Evolutionary conservation across 2,329 filamentous ascomycete genomes (phyloP).

Genomic region (Aspergillus spinulosporus): DNA sequence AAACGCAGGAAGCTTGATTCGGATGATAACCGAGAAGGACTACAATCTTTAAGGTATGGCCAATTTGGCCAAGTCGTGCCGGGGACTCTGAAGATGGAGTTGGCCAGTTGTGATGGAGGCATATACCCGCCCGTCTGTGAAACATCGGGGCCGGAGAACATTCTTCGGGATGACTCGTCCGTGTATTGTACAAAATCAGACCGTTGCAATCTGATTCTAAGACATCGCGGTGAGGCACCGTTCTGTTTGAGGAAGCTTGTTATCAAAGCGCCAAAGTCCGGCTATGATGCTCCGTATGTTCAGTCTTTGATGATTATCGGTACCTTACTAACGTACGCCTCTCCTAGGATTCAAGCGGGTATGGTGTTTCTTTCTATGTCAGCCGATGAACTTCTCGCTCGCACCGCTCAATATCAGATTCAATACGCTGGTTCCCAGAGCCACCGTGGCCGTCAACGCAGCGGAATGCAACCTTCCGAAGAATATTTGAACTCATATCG

Average conservation of each 20-base stretch:
- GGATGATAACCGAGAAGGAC: constrained; percentile 53
- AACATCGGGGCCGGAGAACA: constrained; percentile 71
- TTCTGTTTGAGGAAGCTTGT: constrained; percentile 84
- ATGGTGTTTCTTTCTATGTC: constrained; percentile 91
- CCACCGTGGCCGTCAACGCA: constrained; percentile 32
- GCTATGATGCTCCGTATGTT: constrained; percentile 83
- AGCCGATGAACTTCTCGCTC: constrained; percentile 69
- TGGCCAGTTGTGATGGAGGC: constrained; percentile 86
- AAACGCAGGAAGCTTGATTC: constrained; percentile 73
- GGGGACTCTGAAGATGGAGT: constrained; percentile 79
- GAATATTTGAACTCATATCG: constrained; percentile 43
- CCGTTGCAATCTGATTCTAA: constrained; percentile 80
- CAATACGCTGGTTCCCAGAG: constrained; percentile 54
- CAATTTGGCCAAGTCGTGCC: constrained; percentile 84
- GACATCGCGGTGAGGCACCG: constrained; percentile 74
- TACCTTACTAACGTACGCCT: constrained; percentile 35
- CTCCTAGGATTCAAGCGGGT: constrained; percentile 75
- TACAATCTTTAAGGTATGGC: constrained; percentile 72
- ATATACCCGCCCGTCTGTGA: constrained; percentile 56
- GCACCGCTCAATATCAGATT: constrained; percentile 74
- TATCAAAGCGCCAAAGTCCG: constrained; percentile 78
- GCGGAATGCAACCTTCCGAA: constrained; percentile 37
- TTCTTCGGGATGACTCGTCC: constrained; percentile 75
- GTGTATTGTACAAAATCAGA: constrained; percentile 91
- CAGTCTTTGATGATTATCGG: background rate